Percentiles rank a stretch among this genome's conserved stretches.
phyloP scores from a whole-genome alignment of 2,329 filamentous ascomycete genomes.

The Aspergillus sp. region DNA sequence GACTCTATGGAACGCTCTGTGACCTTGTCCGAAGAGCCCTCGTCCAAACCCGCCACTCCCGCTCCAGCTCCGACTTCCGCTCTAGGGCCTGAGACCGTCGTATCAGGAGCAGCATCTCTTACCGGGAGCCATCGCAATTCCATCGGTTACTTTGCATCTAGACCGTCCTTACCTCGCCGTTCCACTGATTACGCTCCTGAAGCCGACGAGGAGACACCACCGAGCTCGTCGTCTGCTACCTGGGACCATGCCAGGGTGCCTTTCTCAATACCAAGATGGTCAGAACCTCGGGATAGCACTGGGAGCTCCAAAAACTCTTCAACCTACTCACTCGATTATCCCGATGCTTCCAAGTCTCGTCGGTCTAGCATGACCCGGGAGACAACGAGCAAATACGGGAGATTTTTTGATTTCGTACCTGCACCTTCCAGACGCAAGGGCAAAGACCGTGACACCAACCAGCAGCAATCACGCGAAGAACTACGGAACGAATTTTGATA shows the following conservation, averaged over 20 bases:
- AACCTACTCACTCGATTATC: conserved; percentile 44
- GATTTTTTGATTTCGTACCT: conserved; percentile 45
- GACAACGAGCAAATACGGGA: conserved; percentile 40
- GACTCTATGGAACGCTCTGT: conserved; percentile 47
- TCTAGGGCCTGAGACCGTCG: conserved; percentile 32
- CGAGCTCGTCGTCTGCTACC: conserved; percentile 43
- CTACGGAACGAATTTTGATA: conserved; percentile 31
- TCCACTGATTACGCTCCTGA: conserved; percentile 40
- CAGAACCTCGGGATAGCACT: conserved; percentile 43
- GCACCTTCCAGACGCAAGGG: conserved; percentile 42
- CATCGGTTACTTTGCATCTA: conserved; percentile 40
- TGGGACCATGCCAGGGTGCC: conserved; percentile 45
- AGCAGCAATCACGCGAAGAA: conserved; percentile 35
- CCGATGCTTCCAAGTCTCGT: conserved; percentile 36
- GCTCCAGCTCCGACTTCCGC: conserved; percentile 25
- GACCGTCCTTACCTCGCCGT: conserved; percentile 38
- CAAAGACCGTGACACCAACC: conserved; percentile 39
- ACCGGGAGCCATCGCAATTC: conserved; percentile 41
- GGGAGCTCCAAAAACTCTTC: conserved; percentile 49
- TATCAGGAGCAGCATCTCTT: conserved; percentile 29
- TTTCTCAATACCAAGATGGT: conserved; percentile 41
- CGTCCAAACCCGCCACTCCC: conserved; percentile 37
- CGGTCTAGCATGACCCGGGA: conserved; percentile 41
- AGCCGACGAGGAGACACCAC: conserved; percentile 46
- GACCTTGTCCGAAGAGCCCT: conserved; percentile 43